These are phyloP conservation scores for Phlebopus sp. DNA, from an alignment of 1,284 basidiomycete species.

Conservation along the genomic window DNA sequence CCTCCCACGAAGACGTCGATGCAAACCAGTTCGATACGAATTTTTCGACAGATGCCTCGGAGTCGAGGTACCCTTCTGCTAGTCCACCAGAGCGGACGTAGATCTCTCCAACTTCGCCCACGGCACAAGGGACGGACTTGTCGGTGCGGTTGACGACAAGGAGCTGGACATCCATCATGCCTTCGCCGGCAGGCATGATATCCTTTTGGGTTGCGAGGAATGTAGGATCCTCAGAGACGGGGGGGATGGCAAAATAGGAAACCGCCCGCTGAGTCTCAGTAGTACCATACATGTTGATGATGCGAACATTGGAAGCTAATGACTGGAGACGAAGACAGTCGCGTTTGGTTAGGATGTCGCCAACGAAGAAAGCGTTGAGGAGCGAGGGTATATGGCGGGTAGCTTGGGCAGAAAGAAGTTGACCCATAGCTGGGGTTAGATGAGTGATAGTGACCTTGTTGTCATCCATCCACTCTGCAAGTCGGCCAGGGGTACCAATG, in stretches of 20 bases:
- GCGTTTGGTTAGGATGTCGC: conserved; percentile 98
- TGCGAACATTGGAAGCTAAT: conserved; percentile 88
- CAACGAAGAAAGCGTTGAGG: conserved; percentile 95
- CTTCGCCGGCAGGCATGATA: conserved; percentile 96
- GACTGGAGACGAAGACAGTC: conserved; percentile 96
- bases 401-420: conserved; percentile 95
- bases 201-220: conserved; percentile 97
- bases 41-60: conserved; percentile 83
- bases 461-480: conserved; percentile 99
- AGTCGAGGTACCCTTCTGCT: conserved; percentile 93
- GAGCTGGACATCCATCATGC: conserved; percentile 98
- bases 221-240: conserved; percentile 80
- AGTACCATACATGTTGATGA: conserved; percentile 99
- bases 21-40: conserved; percentile 94
- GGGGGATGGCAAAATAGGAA: conserved; percentile 94
- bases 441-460: conserved; percentile 91
- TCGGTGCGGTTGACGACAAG: conserved; percentile 96
- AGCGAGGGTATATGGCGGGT: conserved; percentile 87
- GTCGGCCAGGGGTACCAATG: conserved; percentile 94
- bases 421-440: conserved; percentile 98
- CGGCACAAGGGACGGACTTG: conserved; percentile 83
- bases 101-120: conserved; percentile 98
- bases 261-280: conserved; percentile 99
- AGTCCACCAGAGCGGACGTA: conserved; percentile 97
- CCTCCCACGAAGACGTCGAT: conserved; percentile 50